A percentile compares a stretch with the other conserved stretches of the same genome.
phyloP scores from a whole-genome alignment of 495 filamentous ascomycete genomes.

The Aspergillus mulundensis region DNA sequence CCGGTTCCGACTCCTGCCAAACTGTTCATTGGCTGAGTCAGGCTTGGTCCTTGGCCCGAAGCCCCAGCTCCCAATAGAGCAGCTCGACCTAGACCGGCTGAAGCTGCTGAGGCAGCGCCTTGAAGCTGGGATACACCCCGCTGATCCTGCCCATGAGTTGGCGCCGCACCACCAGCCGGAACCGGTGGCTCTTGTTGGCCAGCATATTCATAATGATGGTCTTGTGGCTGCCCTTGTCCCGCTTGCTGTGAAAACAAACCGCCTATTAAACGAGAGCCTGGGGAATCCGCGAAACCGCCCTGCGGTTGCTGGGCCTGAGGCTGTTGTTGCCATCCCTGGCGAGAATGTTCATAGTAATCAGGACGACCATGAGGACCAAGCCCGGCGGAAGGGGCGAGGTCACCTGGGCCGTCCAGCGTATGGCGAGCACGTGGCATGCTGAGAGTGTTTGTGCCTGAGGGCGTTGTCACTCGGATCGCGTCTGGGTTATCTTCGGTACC shows the following conservation, averaged over 20 bases:
- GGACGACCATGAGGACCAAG: constrained; percentile 35
- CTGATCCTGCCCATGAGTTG: constrained; percentile 73
- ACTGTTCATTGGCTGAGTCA: constrained; percentile 46
- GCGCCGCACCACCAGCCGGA: constrained; percentile 46
- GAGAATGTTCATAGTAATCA: constrained; percentile 47
- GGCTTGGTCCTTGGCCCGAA: constrained; percentile 42
- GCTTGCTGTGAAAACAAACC: constrained; percentile 39
- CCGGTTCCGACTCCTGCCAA: constrained; percentile 42
- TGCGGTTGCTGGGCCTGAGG: constrained; percentile 48
- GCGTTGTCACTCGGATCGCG: constrained; percentile 93
- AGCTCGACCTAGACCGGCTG: constrained; percentile 40
- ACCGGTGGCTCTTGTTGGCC: constrained; percentile 45
- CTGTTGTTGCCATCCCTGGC: constrained; percentile 46
- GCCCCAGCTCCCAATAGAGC: constrained; percentile 43
- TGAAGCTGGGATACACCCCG: constrained; percentile 76
- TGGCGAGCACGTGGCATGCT: constrained; percentile 53
- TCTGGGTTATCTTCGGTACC: constrained; percentile 88
- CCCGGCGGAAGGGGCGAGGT: constrained; percentile 30
- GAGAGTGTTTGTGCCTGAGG: constrained; percentile 71
- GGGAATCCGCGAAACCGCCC: constrained; percentile 34
- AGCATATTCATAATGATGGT: constrained; percentile 44
- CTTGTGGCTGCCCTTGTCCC: constrained; percentile 35
- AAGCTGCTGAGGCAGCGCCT: constrained; percentile 65
- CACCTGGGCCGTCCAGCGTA: constrained; percentile 40
- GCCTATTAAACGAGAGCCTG: constrained; percentile 40